Evolutionary conservation across 2,329 filamentous ascomycete species (phyloP).

Genomic region (Colletotrichum sp.): DNA sequence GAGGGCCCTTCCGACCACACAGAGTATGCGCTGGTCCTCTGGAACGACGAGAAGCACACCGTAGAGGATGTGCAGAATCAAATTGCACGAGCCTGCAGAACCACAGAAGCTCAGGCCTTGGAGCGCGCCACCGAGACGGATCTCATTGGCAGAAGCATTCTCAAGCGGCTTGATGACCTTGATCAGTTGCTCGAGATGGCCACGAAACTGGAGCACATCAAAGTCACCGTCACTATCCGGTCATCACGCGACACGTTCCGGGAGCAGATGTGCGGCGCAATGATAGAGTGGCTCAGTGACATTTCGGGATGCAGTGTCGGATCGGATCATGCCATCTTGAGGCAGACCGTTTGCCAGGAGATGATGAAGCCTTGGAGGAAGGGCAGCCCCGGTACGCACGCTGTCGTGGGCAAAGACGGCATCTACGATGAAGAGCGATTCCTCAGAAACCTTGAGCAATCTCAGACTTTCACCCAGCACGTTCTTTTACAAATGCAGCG

Average conservation of each 20-base stretch:
- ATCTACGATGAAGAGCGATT: conserved; percentile 81
- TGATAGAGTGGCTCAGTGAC: conserved; percentile 94
- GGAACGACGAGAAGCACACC: conserved; percentile 99
- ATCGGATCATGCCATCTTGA: conserved; percentile 77
- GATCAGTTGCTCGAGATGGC: conserved; percentile 77
- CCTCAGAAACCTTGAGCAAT: conserved; percentile 48
- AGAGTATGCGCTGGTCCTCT: conserved; percentile 86
- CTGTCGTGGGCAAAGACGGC: conserved; percentile 75
- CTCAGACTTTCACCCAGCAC: conserved; percentile 40
- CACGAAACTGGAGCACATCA: conserved; percentile 90
- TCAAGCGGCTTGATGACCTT: conserved; percentile 78
- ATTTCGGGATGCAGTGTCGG: conserved; percentile 90
- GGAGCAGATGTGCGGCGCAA: conserved; percentile 98
- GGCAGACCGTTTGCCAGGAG: conserved; percentile 87
- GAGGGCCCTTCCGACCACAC: conserved; percentile 68
- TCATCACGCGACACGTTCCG: conserved; percentile 94
- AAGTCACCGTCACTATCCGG: conserved; percentile 92
- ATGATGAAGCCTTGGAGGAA: conserved; percentile 86
- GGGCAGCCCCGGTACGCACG: conserved; percentile 84
- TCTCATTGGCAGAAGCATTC: conserved; percentile 82
- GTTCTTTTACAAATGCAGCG: conserved; percentile 34
- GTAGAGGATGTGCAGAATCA: conserved; percentile 89
- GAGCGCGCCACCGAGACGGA: conserved; percentile 87
- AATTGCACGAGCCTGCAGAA: conserved; percentile 85
- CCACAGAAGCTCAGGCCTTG: conserved; percentile 71